Percentiles rank a stretch among this genome's conserved stretches.
Conservation (phyloP, 2,329 filamentous ascomycete species). For the Sarocladium kiliense region DNA sequence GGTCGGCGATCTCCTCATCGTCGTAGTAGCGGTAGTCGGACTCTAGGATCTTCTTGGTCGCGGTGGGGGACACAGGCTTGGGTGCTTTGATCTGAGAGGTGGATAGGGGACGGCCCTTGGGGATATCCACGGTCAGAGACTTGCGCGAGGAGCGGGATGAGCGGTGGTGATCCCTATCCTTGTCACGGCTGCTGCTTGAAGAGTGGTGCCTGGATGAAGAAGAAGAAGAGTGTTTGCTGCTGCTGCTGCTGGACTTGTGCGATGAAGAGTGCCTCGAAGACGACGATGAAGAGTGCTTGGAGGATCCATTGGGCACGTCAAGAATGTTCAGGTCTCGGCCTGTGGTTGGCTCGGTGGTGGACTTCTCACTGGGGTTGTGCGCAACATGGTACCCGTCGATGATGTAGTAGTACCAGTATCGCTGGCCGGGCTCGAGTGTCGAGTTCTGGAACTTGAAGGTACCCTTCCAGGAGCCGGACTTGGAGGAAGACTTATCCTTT, state of each 20-base stretch:
- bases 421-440: slow-evolving; percentile 79
- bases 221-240: slow-evolving; percentile 26
- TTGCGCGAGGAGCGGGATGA: slow-evolving; percentile 41
- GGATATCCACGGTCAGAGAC: slow-evolving; percentile 60
- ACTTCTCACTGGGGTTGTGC: slow-evolving; percentile 87
- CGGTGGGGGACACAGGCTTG: slow-evolving; percentile 82
- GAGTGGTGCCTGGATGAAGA: slow-evolving; percentile 10
- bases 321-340: slow-evolving; percentile 97
- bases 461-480: slow-evolving; percentile 89
- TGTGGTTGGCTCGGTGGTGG: slow-evolving; percentile 91
- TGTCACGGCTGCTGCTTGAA: slow-evolving; percentile 9
- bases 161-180: slow-evolving; percentile 27
- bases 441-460: slow-evolving; percentile 91
- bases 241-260: slow-evolving; percentile 23
- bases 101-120: slow-evolving; percentile 84
- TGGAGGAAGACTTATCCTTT: slow-evolving; percentile 76
- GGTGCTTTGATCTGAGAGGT: slow-evolving; percentile 86
- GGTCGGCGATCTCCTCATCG: slow-evolving; percentile 69
- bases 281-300: slow-evolving; percentile 35
- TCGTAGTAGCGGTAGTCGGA: slow-evolving; percentile 77
- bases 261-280: slow-evolving; percentile 26
- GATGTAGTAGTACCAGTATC: slow-evolving; percentile 99
- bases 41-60: slow-evolving; percentile 81
- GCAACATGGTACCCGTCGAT: slow-evolving; percentile 98
- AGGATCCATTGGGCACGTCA: slow-evolving; percentile 64